phyloP scores from a whole-genome alignment of 2,329 filamentous ascomycete species.

The Penicillium rolfsii region DNA sequence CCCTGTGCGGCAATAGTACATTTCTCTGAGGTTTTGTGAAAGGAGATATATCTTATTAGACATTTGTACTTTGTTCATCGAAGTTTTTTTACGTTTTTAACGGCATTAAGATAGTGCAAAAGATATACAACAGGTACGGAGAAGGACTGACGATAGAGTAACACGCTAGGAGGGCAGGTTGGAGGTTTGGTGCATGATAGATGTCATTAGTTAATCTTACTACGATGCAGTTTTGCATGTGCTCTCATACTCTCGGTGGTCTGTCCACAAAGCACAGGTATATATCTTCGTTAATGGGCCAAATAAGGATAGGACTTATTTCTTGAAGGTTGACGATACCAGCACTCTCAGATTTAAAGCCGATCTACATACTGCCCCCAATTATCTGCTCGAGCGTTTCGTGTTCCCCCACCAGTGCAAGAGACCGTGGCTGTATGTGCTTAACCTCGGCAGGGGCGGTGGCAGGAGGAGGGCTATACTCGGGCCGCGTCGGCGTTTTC shows the following conservation, averaged over 20 bases:
- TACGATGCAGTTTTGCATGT: neutral
- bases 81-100: no score
- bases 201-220: no score
- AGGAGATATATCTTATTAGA: no score
- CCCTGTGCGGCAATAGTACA: no score
- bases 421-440: constrained; percentile 16
- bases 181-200: neutral
- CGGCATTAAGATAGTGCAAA: no score
- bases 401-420: neutral
- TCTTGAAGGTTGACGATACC: neutral
- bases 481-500: constrained; percentile 40
- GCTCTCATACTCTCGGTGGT: neutral
- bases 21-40: no score
- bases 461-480: constrained; percentile 30
- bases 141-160: no score
- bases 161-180: no score
- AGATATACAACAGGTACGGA: no score
- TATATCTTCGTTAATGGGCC: neutral
- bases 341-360: neutral
- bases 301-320: neutral
- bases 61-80: no score
- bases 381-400: neutral
- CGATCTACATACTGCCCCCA: neutral
- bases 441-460: constrained; percentile 41
- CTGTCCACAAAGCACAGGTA: neutral